Evolutionary conservation across 345 rosid genomes (phyloP), one percentile per base, ranked within the genome.

Genomic region (Gossypium rotundifolium): DNA sequence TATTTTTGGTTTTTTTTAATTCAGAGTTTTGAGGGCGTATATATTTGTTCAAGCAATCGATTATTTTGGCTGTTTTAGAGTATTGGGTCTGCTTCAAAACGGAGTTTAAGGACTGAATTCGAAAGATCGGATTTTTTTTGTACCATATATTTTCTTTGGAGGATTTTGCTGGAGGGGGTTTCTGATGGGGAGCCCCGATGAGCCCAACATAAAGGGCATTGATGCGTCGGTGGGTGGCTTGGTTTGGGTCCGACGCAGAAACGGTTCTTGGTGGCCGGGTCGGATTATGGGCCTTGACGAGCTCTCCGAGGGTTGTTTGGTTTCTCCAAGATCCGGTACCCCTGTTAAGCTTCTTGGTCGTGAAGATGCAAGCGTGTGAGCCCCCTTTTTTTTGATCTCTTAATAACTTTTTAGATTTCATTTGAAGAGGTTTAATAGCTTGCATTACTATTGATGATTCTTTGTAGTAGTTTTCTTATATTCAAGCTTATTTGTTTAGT

Each of bases 181-280:
- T 77, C 81, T 74, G 86, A 88, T 93, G 98, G 94, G 87, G 81
- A 82, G 90, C 80, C 84, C 90, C 73, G 89, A 84, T 73, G 98
- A 85, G 84, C 81, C 76, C 78, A 79, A 81, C 75, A 75, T 75
- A 78, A 81, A 78, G 83, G 88, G 81, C 76, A 88, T 93, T 83
- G 93, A 96, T 79, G 86, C 86, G n/a, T 87, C 96, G 9, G 93
- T 96, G 48, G 99, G 99, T n/a, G 86, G 93, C 66, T 83, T 96
- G 82, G 99, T 96, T 33, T 96, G 99, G 99, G 98, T 96, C 60
- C 92, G 97, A 17, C 89, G 98, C 57, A 83, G 99, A 77, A 96
- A 96, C 78, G 99, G 98, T 29, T 91, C 99, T 10, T 96, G 99
- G 99, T 96, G 99, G 99, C 99, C 99, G 1, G 99, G 97, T 62